Evolutionary conservation across 192 early-diverging fungal species (phyloP).

Genomic region (Phycomyces blakesleeanus): DNA sequence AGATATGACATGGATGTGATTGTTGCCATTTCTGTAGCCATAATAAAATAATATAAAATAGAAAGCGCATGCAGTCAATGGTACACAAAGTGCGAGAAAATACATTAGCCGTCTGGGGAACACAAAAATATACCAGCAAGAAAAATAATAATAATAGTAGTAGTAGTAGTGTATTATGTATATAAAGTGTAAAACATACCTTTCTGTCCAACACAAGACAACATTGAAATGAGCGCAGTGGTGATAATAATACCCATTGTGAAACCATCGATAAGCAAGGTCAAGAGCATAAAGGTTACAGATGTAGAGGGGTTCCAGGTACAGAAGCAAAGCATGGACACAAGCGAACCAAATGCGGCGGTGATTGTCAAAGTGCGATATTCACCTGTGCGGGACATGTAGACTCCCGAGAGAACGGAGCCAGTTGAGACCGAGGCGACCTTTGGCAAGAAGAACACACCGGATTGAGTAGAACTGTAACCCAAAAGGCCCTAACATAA

Average conservation of each 20-base stretch:
- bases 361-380: slow-evolving; percentile 34
- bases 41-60: slow-evolving; percentile 41
- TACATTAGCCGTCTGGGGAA: too few relatives aligned
- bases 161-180: neutral
- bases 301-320: slow-evolving; percentile 51
- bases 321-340: slow-evolving; percentile 50
- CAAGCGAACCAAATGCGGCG: slow-evolving; percentile 46
- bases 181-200: slow-evolving; percentile 27
- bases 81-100: slow-evolving; percentile 36
- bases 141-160: neutral
- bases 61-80: slow-evolving; percentile 39
- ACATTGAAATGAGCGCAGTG: slow-evolving; percentile 45
- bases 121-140: too few relatives aligned
- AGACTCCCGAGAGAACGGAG: slow-evolving; percentile 25
- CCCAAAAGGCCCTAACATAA: slow-evolving; percentile 20
- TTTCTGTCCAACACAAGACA: slow-evolving; percentile 45
- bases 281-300: slow-evolving; percentile 44
- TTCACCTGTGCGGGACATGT: slow-evolving; percentile 36
- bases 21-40: slow-evolving; percentile 44
- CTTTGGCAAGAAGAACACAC: slow-evolving; percentile 33
- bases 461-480: slow-evolving; percentile 23
- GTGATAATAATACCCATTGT: slow-evolving; percentile 54
- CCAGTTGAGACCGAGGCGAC: slow-evolving; percentile 21
- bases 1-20: slow-evolving; percentile 50
- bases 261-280: slow-evolving; percentile 48